These are phyloP conservation scores for Nepenthes mirabilis DNA, from an alignment of 148 eudicot genomes.

Conservation along the genomic window DNA sequence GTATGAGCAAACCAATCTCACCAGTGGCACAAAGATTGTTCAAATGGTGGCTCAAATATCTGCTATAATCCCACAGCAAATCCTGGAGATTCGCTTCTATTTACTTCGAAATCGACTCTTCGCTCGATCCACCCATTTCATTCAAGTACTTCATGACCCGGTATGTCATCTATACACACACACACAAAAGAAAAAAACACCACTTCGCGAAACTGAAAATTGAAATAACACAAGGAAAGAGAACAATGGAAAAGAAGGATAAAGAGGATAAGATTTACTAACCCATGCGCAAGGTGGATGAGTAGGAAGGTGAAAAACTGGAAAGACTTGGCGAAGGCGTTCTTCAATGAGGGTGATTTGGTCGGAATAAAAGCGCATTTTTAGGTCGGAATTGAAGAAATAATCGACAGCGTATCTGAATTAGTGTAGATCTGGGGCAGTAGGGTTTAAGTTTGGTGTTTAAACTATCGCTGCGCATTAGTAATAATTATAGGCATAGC, in stretches of 20 bases:
- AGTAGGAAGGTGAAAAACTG: background rate
- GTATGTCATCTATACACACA: constrained; percentile 20
- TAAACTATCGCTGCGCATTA: no score
- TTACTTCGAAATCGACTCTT: constrained; percentile 18
- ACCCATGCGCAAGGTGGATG: constrained; percentile 1
- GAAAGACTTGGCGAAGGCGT: constrained; percentile 1
- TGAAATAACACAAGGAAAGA: background rate
- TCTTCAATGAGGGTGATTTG: constrained; percentile 1
- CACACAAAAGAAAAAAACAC: background rate
- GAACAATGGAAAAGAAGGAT: background rate
- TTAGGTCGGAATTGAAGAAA: background rate
- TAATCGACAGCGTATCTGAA: background rate
- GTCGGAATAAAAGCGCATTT: background rate
- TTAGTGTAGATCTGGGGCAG: background rate
- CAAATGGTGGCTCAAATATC: constrained; percentile 18
- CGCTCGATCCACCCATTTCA: constrained; percentile 22
- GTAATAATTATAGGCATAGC: no score
- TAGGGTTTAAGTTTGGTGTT: no score
- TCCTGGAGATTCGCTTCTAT: constrained; percentile 15
- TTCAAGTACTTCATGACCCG: constrained; percentile 19
- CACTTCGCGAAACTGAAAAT: background rate
- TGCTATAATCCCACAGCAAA: constrained; percentile 29
- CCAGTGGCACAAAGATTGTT: constrained; percentile 16
- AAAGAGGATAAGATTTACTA: background rate
- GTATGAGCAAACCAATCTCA: constrained; percentile 8